Base-by-base conservation (phyloP, 2,329 filamentous ascomycete species). In the Hymenoscyphus fructigenus region DNA sequence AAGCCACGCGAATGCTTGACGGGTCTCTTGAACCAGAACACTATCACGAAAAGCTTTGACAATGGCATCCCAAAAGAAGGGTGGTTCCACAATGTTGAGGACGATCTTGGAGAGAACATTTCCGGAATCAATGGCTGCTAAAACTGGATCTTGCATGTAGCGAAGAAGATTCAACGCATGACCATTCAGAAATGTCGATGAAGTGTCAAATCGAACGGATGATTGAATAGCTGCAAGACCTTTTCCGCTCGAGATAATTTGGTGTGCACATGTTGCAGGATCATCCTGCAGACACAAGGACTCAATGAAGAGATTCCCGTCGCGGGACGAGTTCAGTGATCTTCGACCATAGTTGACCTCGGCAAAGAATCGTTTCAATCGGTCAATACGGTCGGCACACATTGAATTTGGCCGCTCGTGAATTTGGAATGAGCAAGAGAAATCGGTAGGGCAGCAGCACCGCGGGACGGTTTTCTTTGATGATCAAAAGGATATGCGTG, bases 301-400 rank as follows among this genome's bases (percentile, higher is more conserved):
- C 69, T 85, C 83, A 2, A 85, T 50, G 60, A 85, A 83, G 5
- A 78, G 75, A 38, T 77, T 79, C 5, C 75, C 78, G 67, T 83
- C 78, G 10, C 73, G 71, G 20, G 75, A 44, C 5, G 70, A 79
- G 17, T 75, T 75, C 7, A 84, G 60, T 1, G 71, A 64, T 29
- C 78, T 76, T 65, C 77, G 73, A 5, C 79, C 80, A 36, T 75
- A 60, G 12, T 83, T 65, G 29, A 81, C 72, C 10, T 71, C 66
- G 50, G 76, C 71, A 70, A 83, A 82, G 59, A 78, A 75, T 62
- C 76, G 78, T 2, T 71, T 70, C 34, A 82, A 69, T 60, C 72
- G 65, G 65, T 70, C 32, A 59, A 67, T 59, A 28, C 69, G 66
- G 57, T 34, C 32, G 20, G 66, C 67, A 23, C 68, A 53, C 28